A percentile compares a stretch with the other conserved stretches of the same genome.
These are phyloP conservation scores for Hericium erinaceus DNA, from an alignment of 768 basidiomycete species.

Conservation along the genomic window DNA sequence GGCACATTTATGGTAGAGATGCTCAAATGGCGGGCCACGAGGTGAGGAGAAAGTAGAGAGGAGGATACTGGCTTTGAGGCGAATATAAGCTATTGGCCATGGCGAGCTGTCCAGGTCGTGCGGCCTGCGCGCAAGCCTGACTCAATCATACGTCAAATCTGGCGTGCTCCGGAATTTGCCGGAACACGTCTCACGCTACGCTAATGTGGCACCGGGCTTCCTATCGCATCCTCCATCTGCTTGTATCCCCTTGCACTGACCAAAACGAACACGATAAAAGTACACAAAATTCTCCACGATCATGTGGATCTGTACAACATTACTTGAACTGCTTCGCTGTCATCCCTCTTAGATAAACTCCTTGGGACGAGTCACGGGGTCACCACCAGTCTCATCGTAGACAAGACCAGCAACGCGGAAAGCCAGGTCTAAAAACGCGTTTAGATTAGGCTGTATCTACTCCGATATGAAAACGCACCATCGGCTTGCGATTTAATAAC, in stretches of 20 bases:
- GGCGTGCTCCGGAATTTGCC: background rate
- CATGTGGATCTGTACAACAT: too few relatives aligned
- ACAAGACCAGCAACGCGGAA: constrained; percentile 79
- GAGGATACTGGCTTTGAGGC: background rate
- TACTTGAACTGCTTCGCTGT: too few relatives aligned
- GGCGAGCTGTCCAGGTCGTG: background rate
- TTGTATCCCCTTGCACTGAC: too few relatives aligned
- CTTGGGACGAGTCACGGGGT: constrained; percentile 62
- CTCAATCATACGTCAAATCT: background rate
- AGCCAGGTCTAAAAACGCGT: constrained; percentile 53
- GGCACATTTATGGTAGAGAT: constrained; percentile 47
- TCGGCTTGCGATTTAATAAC: constrained; percentile 63
- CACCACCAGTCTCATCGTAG: constrained; percentile 77
- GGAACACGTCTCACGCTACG: too few relatives aligned
- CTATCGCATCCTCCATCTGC: too few relatives aligned
- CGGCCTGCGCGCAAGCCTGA: background rate
- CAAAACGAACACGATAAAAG: too few relatives aligned
- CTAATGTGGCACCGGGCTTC: constrained; percentile 3
- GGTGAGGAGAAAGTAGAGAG: background rate
- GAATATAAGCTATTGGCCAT: background rate
- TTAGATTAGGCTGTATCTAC: constrained; percentile 3
- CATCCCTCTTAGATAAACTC: constrained; percentile 54
- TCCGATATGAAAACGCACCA: constrained; percentile 43
- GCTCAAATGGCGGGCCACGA: background rate
- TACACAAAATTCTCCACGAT: too few relatives aligned